Evolutionary conservation across 768 basidiomycete species (phyloP), one percentile per base, ranked within the genome.

Genomic region (Leccinum pellstonianum): DNA sequence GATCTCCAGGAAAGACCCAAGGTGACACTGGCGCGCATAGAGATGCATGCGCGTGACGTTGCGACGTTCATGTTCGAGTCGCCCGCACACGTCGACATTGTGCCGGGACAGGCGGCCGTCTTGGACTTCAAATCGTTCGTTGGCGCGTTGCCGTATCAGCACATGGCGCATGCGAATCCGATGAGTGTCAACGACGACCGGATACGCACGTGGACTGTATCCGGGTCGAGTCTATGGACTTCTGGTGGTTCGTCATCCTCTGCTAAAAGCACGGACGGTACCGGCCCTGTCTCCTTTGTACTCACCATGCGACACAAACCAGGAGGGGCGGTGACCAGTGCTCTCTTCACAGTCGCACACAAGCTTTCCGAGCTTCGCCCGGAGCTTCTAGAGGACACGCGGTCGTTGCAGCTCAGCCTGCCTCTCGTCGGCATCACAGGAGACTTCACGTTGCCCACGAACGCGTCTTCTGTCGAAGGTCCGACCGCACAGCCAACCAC

Each of bases 181-280:
- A 76, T 70, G 15, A 73, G 76, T n/a, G 75, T 86, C 37, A 86
- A 86, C 66, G 86, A 87, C 66, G 85, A 87, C 65, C 79, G 84
- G 49, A 78, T 87, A 47, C 81, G 86, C 23, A 87, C 85, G 1
- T 88, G 86, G 85, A 86, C 85, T 0, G 74, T 87, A 19, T 86
- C 86, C 1, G 35, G 62, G 10, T 64, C 64, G 38, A 73, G 55
- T 57, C 38, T 19, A 4, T 73, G 70, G 70, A 17, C 37, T 52
- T 49, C 46, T 8, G 43, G 19, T 46, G 5, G 5, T 6, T 19
- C 43, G 19, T 11, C 19, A 46, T 46, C 17, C 2, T 53, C 55
- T 11, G 15, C 50, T 17, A 49, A 29, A 4, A n/a, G 41, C 15
- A 12, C 35, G 1, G 43, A 38, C 19, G 5, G 41, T 6, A 4